Conservation (phyloP, 345 rosid species). For the Aurinia saxatilis region DNA sequence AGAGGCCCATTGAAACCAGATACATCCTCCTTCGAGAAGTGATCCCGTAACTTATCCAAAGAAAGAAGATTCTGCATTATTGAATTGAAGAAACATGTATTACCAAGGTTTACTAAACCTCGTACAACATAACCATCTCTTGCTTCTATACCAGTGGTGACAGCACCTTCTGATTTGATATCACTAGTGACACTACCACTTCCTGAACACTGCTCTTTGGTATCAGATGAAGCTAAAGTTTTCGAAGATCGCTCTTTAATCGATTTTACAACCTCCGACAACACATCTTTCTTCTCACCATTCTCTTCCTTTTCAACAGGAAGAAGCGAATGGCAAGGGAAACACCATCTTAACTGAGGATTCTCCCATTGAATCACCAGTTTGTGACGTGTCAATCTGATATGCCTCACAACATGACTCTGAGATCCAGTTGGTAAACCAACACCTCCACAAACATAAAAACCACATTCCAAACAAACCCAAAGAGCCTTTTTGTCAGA, state of each 20-base stretch:
- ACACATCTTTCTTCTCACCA: conserved; percentile 45
- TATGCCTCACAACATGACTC: conserved; percentile 70
- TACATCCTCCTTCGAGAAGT: conserved; percentile 46
- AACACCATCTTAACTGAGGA: conserved; percentile 84
- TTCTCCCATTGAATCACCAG: conserved; percentile 79
- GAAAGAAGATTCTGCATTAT: conserved; percentile 89
- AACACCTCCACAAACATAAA: conserved; percentile 81
- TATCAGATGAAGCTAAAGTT: conserved; percentile 33
- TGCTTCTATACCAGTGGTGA: conserved; percentile 33
- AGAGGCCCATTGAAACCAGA: conserved; percentile 41
- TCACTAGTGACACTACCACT: conserved; percentile 49
- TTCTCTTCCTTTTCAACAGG: conserved; percentile 69
- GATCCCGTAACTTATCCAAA: conserved; percentile 47
- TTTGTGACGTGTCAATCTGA: conserved; percentile 55
- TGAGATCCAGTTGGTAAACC: conserved; percentile 82
- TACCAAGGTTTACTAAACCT: conserved; percentile 93
- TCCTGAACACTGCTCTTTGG: conserved; percentile 57
- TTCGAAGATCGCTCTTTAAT: conserved; percentile 45
- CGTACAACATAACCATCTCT: conserved; percentile 51
- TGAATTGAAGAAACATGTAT: conserved; percentile 95
- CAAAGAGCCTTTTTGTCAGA: conserved; percentile 63
- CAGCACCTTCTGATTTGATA: conserved; percentile 30
- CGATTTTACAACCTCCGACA: conserved; percentile 51
- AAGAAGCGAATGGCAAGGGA: conserved; percentile 51
- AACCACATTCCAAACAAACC: conserved; percentile 94